These are phyloP conservation scores for Recurvomyces mirabilis DNA, from an alignment of 495 filamentous ascomycete species.

Conservation along the genomic window DNA sequence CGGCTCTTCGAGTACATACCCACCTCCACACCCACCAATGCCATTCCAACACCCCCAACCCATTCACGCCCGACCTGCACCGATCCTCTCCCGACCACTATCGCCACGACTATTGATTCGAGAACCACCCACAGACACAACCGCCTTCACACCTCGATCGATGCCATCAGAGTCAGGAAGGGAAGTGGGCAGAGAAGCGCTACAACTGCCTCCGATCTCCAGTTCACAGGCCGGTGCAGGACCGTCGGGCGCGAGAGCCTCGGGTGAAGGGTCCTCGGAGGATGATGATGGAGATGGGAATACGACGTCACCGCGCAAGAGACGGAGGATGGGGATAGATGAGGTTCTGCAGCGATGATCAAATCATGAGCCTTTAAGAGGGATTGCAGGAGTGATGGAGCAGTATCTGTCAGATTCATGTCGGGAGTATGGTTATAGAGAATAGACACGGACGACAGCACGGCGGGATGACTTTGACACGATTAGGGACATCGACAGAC, in stretches of 20 bases:
- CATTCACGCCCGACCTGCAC: neutral
- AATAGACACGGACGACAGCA: no score
- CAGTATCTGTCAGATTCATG: no score
- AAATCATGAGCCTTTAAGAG: no score
- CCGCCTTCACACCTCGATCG: conserved; percentile 9
- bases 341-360: conserved; percentile 18
- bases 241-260: neutral
- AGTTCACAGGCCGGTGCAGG: neutral
- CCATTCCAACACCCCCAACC: neutral
- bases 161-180: neutral
- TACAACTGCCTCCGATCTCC: conserved; percentile 13
- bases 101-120: neutral
- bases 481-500: no score
- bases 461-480: no score
- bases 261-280: conserved; percentile 3
- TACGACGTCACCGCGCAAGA: conserved; percentile 12
- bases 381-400: no score
- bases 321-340: conserved; percentile 17
- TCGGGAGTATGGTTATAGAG: no score
- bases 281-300: conserved; percentile 1
- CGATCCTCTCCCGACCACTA: neutral
- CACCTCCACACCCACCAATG: neutral
- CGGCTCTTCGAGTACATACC: neutral
- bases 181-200: neutral
- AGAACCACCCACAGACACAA: conserved; percentile 7